phyloP scores from a whole-genome alignment of 202 grass and related monocot species.

The Schoenoplectus triqueter region DNA sequence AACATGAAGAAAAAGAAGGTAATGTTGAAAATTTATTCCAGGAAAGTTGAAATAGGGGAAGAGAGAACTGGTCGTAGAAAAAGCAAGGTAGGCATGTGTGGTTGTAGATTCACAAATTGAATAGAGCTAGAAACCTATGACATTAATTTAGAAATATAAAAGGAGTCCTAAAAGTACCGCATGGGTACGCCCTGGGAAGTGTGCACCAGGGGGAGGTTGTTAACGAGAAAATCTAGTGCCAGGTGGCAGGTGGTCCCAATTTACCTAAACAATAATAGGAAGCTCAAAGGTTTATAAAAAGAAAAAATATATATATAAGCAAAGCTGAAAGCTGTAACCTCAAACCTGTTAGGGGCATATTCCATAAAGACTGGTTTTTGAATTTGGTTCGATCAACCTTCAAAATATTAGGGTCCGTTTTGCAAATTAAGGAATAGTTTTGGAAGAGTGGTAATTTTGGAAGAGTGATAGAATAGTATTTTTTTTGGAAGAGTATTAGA shows the following conservation, averaged over 20 bases:
- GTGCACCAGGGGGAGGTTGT: not conserved
- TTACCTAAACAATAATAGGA: not conserved
- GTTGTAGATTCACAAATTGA: not conserved
- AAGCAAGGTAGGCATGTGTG: not conserved
- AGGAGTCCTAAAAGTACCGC: not conserved
- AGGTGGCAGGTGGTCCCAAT: not conserved
- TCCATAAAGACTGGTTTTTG: no score
- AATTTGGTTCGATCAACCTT: no score
- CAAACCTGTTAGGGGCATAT: no score
- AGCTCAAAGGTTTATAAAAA: not conserved
- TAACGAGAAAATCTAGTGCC: conserved; percentile 1
- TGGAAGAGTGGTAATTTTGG: no score
- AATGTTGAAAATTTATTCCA: not conserved
- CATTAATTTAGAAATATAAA: not conserved
- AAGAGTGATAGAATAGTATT: no score
- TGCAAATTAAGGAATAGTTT: no score
- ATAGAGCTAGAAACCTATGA: no score
- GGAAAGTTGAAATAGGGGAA: conserved; percentile 9
- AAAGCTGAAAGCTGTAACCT: no score
- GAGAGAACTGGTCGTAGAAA: not conserved
- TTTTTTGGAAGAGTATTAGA: no score
- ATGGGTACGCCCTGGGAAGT: conserved; percentile 9
- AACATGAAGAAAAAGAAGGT: not conserved
- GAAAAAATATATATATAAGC: no score
- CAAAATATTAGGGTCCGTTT: no score